phyloP scores from a whole-genome alignment of 495 filamentous ascomycete species.

The Rostrohypoxylon terebratum region DNA sequence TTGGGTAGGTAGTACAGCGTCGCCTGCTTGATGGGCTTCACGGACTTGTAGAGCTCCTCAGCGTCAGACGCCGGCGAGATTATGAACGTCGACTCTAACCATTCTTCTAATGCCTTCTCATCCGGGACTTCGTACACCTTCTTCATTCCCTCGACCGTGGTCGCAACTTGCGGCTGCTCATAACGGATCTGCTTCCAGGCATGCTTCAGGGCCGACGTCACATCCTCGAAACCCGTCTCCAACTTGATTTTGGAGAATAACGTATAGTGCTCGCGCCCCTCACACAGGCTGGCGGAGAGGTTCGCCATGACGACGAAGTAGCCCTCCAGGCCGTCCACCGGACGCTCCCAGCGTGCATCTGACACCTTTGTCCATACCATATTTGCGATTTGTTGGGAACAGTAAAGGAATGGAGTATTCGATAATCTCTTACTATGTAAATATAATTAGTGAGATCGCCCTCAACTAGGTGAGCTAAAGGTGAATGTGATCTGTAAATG shows the following conservation, averaged over 20 bases:
- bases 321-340: constrained; percentile 42
- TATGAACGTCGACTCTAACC: constrained; percentile 45
- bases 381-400: constrained; percentile 4
- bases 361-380: constrained; percentile 40
- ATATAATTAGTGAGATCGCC: constrained; percentile 8
- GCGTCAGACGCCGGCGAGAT: constrained; percentile 39
- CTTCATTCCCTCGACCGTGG: constrained; percentile 37
- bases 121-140: constrained; percentile 47
- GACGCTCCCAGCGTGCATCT: constrained; percentile 48
- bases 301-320: constrained; percentile 37
- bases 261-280: constrained; percentile 44
- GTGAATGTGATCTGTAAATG: neutral
- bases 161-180: constrained; percentile 46
- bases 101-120: constrained; percentile 37
- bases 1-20: constrained; percentile 47
- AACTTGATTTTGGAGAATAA: constrained; percentile 43
- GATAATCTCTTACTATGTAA: neutral
- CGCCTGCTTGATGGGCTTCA: constrained; percentile 37
- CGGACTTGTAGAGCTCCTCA: constrained; percentile 35
- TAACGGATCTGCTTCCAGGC: constrained; percentile 48
- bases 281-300: constrained; percentile 31
- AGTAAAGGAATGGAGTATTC: neutral
- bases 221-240: constrained; percentile 27
- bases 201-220: constrained; percentile 34
- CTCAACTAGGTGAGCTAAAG: constrained; percentile 5